A percentile compares a stretch with the other conserved stretches of the same genome.
Conservation (phyloP, 495 filamentous ascomycete genomes). For the Neurospora sp. region DNA sequence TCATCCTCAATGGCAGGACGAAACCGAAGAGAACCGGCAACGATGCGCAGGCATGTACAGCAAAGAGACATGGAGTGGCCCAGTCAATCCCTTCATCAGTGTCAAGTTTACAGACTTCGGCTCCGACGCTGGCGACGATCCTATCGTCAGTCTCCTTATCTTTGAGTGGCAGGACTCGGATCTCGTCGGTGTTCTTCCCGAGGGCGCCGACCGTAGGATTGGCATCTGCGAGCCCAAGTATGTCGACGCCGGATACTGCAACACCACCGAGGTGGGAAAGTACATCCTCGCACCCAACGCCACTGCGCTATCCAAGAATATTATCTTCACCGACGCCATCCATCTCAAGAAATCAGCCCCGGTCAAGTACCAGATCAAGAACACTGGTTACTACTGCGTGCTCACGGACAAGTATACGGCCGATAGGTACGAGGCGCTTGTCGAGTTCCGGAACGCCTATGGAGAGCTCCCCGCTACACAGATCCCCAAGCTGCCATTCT, state of each 20-base stretch:
- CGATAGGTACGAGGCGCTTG: slow-evolving; percentile 61
- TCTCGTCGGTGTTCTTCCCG: slow-evolving; percentile 53
- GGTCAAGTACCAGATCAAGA: slow-evolving; percentile 70
- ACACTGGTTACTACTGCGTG: slow-evolving; percentile 95
- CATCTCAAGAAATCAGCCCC: slow-evolving; percentile 65
- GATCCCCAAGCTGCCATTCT: slow-evolving; percentile 96
- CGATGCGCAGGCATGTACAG: slow-evolving; percentile 98
- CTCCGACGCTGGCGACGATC: slow-evolving; percentile 48
- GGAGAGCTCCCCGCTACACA: slow-evolving; percentile 92
- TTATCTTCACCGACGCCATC: slow-evolving; percentile 68
- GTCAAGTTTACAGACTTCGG: slow-evolving; percentile 63
- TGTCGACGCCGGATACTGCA: slow-evolving; percentile 60
- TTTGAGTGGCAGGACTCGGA: slow-evolving; percentile 87
- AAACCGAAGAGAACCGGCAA: slow-evolving; percentile 67
- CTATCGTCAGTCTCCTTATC: slow-evolving; percentile 73
- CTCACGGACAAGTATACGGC: slow-evolving; percentile 57
- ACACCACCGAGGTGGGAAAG: slow-evolving; percentile 62
- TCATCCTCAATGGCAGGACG: slow-evolving; percentile 38
- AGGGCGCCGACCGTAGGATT: slow-evolving; percentile 40
- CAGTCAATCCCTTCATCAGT: slow-evolving; percentile 77
- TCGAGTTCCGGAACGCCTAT: slow-evolving; percentile 91
- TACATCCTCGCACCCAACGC: slow-evolving; percentile 73
- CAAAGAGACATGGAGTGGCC: slow-evolving; percentile 78
- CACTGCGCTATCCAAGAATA: slow-evolving; percentile 51
- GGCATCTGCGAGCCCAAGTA: slow-evolving; percentile 65